Conservation (phyloP, 352 stramenopile genomes). For the Globisporangium radiosum region DNA sequence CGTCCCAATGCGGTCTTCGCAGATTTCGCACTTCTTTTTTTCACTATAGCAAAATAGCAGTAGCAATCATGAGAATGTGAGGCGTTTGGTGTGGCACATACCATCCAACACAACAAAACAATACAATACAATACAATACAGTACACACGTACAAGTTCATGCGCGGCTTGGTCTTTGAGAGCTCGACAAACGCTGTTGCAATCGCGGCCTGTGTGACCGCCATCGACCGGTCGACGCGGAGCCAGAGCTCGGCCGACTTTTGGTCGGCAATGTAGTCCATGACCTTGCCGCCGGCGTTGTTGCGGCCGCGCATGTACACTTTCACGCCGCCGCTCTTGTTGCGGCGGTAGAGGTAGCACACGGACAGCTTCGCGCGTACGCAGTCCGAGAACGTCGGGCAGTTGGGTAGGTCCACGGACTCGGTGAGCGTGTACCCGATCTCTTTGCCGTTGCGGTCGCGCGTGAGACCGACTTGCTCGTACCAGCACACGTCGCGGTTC, state of each 20-base stretch:
- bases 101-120: conserved; percentile 13
- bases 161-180: conserved; percentile 23
- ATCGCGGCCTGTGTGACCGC: conserved; percentile 43
- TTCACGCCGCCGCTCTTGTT: conserved; percentile 72
- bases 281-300: conserved; percentile 61
- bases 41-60: conserved; percentile 10
- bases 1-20: conserved; percentile 42
- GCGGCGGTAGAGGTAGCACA: conserved; percentile 69
- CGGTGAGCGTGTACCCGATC: conserved; percentile 71
- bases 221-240: conserved; percentile 52
- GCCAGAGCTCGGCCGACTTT: conserved; percentile 70
- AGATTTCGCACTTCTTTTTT: conserved; percentile 56
- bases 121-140: too few species aligned
- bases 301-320: conserved; percentile 73
- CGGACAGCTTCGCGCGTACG: conserved; percentile 59
- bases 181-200: conserved; percentile 49
- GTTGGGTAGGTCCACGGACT: conserved; percentile 64
- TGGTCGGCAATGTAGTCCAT: conserved; percentile 64
- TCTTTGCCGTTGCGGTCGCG: conserved; percentile 68
- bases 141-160: conserved; percentile 12
- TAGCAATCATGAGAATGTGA: neutral
- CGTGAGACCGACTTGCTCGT: conserved; percentile 65
- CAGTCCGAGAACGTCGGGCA: conserved; percentile 62
- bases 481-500: conserved; percentile 77
- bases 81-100: neutral